phyloP scores from a whole-genome alignment of 148 eudicot genomes.

The Rhododendron griersonianum region DNA sequence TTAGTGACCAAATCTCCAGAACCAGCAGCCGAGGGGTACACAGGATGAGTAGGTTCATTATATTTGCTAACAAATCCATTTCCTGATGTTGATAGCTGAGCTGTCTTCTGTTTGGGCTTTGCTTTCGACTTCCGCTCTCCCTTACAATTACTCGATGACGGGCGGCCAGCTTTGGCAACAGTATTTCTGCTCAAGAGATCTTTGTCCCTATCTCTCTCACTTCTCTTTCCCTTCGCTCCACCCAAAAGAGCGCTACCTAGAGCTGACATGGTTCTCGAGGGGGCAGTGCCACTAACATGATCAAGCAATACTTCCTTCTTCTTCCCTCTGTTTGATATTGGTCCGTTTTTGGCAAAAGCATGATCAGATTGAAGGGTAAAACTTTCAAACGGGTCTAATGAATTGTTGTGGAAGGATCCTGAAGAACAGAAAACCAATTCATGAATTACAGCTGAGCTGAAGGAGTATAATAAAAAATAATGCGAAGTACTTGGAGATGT shows the following conservation, averaged over 20 bases:
- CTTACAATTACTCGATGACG: constrained; percentile 43
- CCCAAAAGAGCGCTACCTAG: constrained; percentile 43
- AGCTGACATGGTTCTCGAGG: constrained; percentile 36
- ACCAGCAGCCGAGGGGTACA: constrained; percentile 34
- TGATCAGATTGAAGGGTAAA: constrained; percentile 49
- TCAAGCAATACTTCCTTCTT: constrained; percentile 82
- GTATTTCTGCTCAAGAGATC: constrained; percentile 22
- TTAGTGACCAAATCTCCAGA: constrained; percentile 26
- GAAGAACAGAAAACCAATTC: constrained; percentile 18
- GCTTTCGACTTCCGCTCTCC: constrained; percentile 79
- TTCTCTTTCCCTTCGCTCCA: constrained; percentile 83
- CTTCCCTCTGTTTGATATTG: constrained; percentile 69
- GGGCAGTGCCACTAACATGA: constrained; percentile 53
- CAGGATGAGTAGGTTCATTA: constrained; percentile 34
- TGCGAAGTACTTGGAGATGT: background rate
- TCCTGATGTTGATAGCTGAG: constrained; percentile 54
- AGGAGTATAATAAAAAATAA: background rate
- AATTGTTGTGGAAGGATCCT: constrained; percentile 33
- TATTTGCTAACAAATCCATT: constrained; percentile 23
- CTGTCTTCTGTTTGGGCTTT: constrained; percentile 80
- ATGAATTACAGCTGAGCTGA: constrained; percentile 1
- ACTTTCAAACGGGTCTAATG: constrained; percentile 35
- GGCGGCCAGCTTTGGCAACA: constrained; percentile 49
- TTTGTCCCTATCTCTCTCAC: constrained; percentile 55
- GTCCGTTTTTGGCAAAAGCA: constrained; percentile 68